phyloP scores from a whole-genome alignment of 164 flowering plant species.

The Nymphaea thermarum region DNA sequence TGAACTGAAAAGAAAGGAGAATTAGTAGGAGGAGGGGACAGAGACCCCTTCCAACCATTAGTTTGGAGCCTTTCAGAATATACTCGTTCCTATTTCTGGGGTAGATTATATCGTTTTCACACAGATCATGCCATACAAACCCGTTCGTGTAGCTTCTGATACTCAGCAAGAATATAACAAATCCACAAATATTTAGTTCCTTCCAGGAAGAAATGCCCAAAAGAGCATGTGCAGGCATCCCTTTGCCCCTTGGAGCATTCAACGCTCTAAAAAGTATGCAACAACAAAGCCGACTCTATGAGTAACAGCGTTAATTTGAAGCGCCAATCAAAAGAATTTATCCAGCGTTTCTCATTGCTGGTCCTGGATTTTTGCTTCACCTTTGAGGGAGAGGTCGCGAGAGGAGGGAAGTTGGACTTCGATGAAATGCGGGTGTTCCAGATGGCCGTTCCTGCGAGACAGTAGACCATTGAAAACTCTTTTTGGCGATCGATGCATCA shows the following conservation, averaged over 20 bases:
- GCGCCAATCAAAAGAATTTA: neutral
- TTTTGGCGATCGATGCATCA: conserved; percentile 22
- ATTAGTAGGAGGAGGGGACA: conserved; percentile 12
- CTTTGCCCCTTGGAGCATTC: conserved; percentile 74
- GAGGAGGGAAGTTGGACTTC: conserved; percentile 74
- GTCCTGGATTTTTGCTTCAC: conserved; percentile 16
- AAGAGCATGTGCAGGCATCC: conserved; percentile 53
- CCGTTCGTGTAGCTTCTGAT: conserved; percentile 90
- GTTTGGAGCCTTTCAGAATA: conserved; percentile 91
- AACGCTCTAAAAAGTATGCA: conserved; percentile 78
- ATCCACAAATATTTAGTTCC: too few relatives aligned
- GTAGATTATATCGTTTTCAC: conserved; percentile 73
- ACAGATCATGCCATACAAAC: conserved; percentile 93
- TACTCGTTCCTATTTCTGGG: conserved; percentile 85
- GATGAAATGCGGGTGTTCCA: conserved; percentile 97
- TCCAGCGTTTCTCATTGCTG: neutral
- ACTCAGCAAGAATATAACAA: conserved; percentile 1
- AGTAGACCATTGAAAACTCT: conserved; percentile 86
- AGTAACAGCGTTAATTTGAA: neutral
- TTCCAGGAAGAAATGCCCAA: too few relatives aligned
- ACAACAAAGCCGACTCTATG: neutral
- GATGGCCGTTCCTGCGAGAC: conserved; percentile 72
- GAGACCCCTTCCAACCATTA: conserved; percentile 50
- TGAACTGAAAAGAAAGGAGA: too few relatives aligned
- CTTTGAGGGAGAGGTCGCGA: conserved; percentile 79